Percentiles rank a stretch among this genome's conserved stretches.
Conservation (phyloP, 2,329 filamentous ascomycete species). For the Pseudogymnoascus verrucosus region DNA sequence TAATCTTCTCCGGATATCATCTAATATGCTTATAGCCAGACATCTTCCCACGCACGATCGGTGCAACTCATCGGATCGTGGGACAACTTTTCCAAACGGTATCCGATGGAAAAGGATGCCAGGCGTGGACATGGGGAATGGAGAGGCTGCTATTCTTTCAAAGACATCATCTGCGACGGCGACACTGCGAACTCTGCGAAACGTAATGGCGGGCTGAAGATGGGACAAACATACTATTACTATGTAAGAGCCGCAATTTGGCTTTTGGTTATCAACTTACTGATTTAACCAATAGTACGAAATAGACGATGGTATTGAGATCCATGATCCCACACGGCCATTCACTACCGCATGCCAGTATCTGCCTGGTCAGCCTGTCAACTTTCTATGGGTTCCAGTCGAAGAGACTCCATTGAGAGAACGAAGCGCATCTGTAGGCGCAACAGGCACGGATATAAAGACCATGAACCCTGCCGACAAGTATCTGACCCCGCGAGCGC, state of each 20-base stretch:
- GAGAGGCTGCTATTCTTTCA: conserved; percentile 81
- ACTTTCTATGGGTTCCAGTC: conserved; percentile 72
- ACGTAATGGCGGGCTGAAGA: conserved; percentile 74
- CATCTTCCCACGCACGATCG: conserved; percentile 52
- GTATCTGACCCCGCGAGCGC: conserved; percentile 60
- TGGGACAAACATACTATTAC: conserved; percentile 93
- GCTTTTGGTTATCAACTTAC: neutral
- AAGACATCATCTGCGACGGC: conserved; percentile 77
- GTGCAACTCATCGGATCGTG: conserved; percentile 85
- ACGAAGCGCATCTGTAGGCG: conserved; percentile 57
- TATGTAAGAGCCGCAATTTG: conserved; percentile 49
- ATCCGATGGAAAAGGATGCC: conserved; percentile 73
- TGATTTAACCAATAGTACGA: conserved; percentile 56
- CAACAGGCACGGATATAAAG: conserved; percentile 47
- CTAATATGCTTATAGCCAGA: conserved; percentile 39
- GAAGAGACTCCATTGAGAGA: conserved; percentile 51
- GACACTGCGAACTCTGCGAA: conserved; percentile 41
- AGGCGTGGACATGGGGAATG: conserved; percentile 69
- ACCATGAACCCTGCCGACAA: conserved; percentile 75
- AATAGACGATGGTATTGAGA: conserved; percentile 69
- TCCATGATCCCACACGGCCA: conserved; percentile 62
- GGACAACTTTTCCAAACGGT: conserved; percentile 81
- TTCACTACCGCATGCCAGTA: conserved; percentile 75
- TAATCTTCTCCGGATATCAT: neutral
- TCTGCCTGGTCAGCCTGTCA: conserved; percentile 79